Evolutionary conservation across 2,329 filamentous ascomycete species (phyloP).

Genomic region (Podosphaera aphanis): DNA sequence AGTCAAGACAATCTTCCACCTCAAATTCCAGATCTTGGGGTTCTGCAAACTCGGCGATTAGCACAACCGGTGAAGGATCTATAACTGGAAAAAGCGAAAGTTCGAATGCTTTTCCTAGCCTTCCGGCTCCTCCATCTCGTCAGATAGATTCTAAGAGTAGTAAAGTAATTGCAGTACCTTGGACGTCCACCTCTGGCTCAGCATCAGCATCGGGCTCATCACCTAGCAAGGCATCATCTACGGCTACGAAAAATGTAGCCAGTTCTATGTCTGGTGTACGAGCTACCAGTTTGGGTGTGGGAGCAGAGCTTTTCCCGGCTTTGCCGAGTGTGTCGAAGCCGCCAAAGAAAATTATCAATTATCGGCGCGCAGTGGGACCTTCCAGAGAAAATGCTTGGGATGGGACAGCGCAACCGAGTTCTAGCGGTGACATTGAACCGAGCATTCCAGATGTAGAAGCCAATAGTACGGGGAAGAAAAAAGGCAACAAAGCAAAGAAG

Average conservation of each 20-base stretch:
- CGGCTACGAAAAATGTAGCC: constrained; percentile 3
- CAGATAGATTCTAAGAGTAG: constrained; percentile 2
- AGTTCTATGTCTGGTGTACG: neutral
- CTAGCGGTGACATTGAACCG: neutral
- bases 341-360: constrained; percentile 36
- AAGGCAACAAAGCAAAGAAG: constrained; percentile 35
- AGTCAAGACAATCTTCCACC: constrained; percentile 37
- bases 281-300: neutral
- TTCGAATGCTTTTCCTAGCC: constrained; percentile 22
- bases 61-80: constrained; percentile 8
- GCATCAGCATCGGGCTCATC: constrained; percentile 1
- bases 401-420: neutral
- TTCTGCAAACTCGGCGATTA: constrained; percentile 13
- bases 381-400: neutral
- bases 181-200: neutral
- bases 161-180: constrained; percentile 3
- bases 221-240: constrained; percentile 4
- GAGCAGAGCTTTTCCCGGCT: constrained; percentile 51
- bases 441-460: neutral
- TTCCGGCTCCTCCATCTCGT: constrained; percentile 12
- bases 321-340: constrained; percentile 56
- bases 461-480: constrained; percentile 27
- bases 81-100: constrained; percentile 13
- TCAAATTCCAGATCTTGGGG: constrained; percentile 33
- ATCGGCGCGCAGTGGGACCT: constrained; percentile 21